phyloP scores from a whole-genome alignment of 2,329 filamentous ascomycete genomes.

The Aurifilum marmelostoma region DNA sequence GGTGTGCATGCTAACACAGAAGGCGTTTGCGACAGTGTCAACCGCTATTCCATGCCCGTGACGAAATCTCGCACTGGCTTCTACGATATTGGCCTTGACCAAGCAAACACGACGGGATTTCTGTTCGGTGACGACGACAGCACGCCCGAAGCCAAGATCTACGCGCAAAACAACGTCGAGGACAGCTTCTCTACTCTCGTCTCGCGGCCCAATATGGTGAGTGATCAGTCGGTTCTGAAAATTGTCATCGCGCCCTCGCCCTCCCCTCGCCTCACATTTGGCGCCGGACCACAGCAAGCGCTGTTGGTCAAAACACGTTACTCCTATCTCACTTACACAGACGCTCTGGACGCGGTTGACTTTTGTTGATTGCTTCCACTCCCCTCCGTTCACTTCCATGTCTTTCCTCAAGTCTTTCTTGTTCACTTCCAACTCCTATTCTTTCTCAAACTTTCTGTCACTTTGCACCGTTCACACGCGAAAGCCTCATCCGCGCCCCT shows the following conservation, averaged over 20 bases:
- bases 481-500: not conserved
- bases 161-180: conserved; percentile 73
- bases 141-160: conserved; percentile 66
- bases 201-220: conserved; percentile 58
- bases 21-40: conserved; percentile 58
- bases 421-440: not conserved
- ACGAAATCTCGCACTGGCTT: conserved; percentile 69
- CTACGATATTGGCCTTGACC: conserved; percentile 73
- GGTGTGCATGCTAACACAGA: conserved; percentile 14
- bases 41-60: conserved; percentile 93
- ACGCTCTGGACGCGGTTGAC: not conserved
- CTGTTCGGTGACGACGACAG: conserved; percentile 80
- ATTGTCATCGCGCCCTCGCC: not conserved
- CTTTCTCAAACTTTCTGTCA: not conserved
- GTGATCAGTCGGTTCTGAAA: conserved; percentile 31
- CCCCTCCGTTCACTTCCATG: not conserved
- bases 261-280: not conserved
- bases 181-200: conserved; percentile 87
- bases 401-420: not conserved
- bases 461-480: not conserved
- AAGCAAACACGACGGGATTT: conserved; percentile 83
- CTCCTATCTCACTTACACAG: too few relatives aligned
- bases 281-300: conserved; percentile 6
- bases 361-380: not conserved
- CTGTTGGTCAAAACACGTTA: conserved; percentile 1